Base-by-base conservation (phyloP, 768 basidiomycete species). In the Gloeostereum incarnatum region DNA sequence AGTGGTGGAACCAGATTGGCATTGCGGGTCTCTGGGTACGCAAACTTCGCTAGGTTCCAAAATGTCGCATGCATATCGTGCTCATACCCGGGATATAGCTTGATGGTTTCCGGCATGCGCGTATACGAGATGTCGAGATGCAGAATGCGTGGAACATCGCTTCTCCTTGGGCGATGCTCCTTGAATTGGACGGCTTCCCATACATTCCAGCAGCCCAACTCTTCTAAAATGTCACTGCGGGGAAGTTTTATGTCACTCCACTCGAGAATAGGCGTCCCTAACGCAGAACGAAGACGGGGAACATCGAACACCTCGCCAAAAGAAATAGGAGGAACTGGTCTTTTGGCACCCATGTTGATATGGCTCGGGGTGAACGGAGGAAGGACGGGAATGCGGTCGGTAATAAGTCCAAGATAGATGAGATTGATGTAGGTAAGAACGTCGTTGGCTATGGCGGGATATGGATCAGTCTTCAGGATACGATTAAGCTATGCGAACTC, bases 351-450 rank as follows among this genome's bases (percentile, higher is more conserved):
- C 4, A 57, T 58, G 29, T 68, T 68, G 26, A 79, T 62, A 42
- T 79, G 76, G 8, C 72, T 69, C 0, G 78, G 75, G 0, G 61
- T 68, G 47, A 82, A 81, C 51, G 67, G 65, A 1, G 71, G 64
- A 3, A 82, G 48, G 41, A 82, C 63, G 4, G 79, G 75, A 26
- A 78, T 65, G 22, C 78, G 68, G 26, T 71, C 68, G 6, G 77
- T 75, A 44, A 82, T 62, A 24, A 72, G 38, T 9, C 61, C 75
- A 7, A 82, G 65, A 45, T 79, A 80, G 23, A 81, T 61, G 36
- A 79, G 58, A 50, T 81, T 78, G 29, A 75, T 75, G 50, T 76
- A 78, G 40, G 81, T 81, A 73, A 83, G 81, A 21, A 83, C 78
- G 58, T 84, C 81, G 63, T 85, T 85, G 5, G 81, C 81, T 84